phyloP scores from a whole-genome alignment of 495 filamentous ascomycete genomes.

The Aspergillus sclerotiicarbonarius region DNA sequence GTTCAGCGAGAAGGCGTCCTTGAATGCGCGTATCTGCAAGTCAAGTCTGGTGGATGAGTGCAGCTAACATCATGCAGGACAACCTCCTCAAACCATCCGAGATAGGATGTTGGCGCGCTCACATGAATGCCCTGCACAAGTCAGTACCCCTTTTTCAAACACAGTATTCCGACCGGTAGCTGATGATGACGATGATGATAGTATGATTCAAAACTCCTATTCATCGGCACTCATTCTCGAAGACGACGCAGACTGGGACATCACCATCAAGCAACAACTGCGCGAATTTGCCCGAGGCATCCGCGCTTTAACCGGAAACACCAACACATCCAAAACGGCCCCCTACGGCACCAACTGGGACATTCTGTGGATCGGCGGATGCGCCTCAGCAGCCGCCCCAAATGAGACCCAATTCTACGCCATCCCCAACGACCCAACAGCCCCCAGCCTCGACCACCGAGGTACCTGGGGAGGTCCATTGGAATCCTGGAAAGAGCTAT shows the following conservation, averaged over 20 bases:
- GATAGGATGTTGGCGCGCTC: conserved; percentile 37
- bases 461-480: conserved; percentile 19
- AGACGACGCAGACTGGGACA: conserved; percentile 60
- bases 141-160: background rate
- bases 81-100: conserved; percentile 7
- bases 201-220: conserved; percentile 43
- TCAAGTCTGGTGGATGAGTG: too few species aligned
- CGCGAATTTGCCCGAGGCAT: conserved; percentile 42
- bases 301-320: conserved; percentile 25
- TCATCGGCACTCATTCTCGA: conserved; percentile 54
- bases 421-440: conserved; percentile 34
- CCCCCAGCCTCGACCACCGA: conserved; percentile 16
- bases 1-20: conserved; percentile 25
- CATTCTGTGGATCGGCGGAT: conserved; percentile 56
- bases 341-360: conserved; percentile 62
- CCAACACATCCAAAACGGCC: conserved; percentile 29
- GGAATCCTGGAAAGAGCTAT: conserved; percentile 19
- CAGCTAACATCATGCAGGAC: background rate
- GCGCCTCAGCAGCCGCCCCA: conserved; percentile 27
- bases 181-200: background rate
- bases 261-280: conserved; percentile 49
- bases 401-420: conserved; percentile 29
- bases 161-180: background rate
- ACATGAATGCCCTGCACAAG: conserved; percentile 35
- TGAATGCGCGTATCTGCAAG: conserved; percentile 13